phyloP scores from a whole-genome alignment of 169 alveolate species.

The Plasmodium coatneyi region DNA sequence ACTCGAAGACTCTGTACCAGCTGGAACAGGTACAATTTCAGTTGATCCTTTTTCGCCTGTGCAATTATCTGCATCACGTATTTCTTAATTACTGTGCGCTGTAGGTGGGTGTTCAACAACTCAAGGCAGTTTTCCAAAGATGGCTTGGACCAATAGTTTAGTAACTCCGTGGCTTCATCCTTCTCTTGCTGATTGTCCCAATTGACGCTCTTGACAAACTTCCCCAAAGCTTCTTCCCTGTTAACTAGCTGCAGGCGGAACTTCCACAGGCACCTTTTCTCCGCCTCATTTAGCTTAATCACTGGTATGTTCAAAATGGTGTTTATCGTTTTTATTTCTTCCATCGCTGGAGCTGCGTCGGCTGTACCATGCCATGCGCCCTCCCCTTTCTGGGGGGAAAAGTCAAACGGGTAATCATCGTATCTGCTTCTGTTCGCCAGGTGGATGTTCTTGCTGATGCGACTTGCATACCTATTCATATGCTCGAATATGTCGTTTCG shows the following conservation, averaged over 20 bases:
- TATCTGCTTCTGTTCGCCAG: slow-evolving; percentile 34
- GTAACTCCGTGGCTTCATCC: slow-evolving; percentile 46
- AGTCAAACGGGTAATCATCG: slow-evolving; percentile 72
- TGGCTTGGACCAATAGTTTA: slow-evolving; percentile 76
- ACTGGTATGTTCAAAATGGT: slow-evolving; percentile 27
- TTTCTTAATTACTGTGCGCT: slow-evolving; percentile 16
- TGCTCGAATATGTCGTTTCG: slow-evolving; percentile 60
- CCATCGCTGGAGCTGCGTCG: slow-evolving; percentile 18
- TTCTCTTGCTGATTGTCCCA: slow-evolving; percentile 65
- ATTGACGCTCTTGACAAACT: slow-evolving; percentile 77
- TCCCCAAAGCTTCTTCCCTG: slow-evolving; percentile 70
- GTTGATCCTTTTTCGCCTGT: slow-evolving; percentile 36
- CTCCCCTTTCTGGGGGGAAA: slow-evolving; percentile 4
- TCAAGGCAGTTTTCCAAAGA: slow-evolving; percentile 75
- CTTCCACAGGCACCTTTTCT: slow-evolving; percentile 76
- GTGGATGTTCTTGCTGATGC: slow-evolving; percentile 45
- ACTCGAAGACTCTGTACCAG: slow-evolving; percentile 45
- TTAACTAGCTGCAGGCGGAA: slow-evolving; percentile 70
- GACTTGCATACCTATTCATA: slow-evolving; percentile 19
- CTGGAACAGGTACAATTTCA: slow-evolving; percentile 58
- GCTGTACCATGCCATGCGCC: background rate
- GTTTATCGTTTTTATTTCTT: slow-evolving; percentile 50
- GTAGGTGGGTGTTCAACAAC: slow-evolving; percentile 74
- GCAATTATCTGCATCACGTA: slow-evolving; percentile 47
- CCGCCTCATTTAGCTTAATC: slow-evolving; percentile 58